Evolutionary conservation across 1,284 basidiomycete genomes (phyloP), one percentile per base, ranked within the genome.

Genomic region (Pyrrhoderma lamaoense): DNA sequence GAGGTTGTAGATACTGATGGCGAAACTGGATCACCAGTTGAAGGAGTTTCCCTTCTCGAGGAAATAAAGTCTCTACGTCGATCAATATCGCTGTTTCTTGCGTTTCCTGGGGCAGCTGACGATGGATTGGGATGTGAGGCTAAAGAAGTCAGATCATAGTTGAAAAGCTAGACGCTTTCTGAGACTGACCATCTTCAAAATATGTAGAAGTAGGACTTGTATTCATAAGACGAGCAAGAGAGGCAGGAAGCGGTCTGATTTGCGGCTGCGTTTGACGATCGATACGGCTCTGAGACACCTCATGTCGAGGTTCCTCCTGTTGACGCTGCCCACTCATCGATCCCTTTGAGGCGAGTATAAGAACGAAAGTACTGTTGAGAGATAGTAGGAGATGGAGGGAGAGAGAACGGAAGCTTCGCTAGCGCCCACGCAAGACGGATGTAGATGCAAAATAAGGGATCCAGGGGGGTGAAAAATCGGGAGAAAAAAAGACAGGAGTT

Each of bases 371-470:
- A 5, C 27, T 31, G 27, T 19, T 18, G 31, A 40, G 25, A 40
- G 38, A 23, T 14, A 16, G 47, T 31, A 42, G 52, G 36, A 18
- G 27, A 27, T 27, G 45, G 27, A 19, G 14, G 11, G 16, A 14
- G 46, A 35, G 37, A n/a, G 19, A 42, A 34, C 47, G 52, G 52
- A 53, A 53, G 47, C 47, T 49, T 42, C 52, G 39, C 27, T 31
- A 16, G 35, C 37, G 36, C 14, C 25, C 16, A 47, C 51, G 37
- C 36, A 45, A 25, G 36, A 19, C 45, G 31, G 35, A 37, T 34
- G 38, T 38, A 45, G 52, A 49, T 36, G 52, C 52, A 49, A 53
- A 53, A 37, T 42, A 49, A 27, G 21, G 36, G 47, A 19, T 31
- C 49, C 34, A 35, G 22, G 40, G 52, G 42, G 18, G 35, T 25